Evolutionary conservation across 805 yeast genomes (phyloP).

Genomic region (Candida dajiaensis): DNA sequence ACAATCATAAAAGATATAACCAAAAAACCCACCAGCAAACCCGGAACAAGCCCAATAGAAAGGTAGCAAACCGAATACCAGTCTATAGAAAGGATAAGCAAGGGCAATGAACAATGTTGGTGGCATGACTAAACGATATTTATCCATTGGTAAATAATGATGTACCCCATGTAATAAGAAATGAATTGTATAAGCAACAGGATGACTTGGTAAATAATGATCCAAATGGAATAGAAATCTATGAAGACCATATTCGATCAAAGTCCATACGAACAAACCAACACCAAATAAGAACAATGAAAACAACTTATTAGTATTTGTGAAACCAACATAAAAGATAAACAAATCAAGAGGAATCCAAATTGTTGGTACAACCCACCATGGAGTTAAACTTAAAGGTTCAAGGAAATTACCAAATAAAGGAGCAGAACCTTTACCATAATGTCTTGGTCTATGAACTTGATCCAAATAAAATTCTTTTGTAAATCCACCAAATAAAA

Average conservation of each 20-base stretch:
- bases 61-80: conserved; percentile 75
- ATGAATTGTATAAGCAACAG: conserved; percentile 70
- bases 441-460: conserved; percentile 96
- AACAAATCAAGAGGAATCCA: conserved; percentile 83
- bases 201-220: conserved; percentile 75
- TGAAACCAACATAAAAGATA: conserved; percentile 54
- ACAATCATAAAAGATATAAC: conserved; percentile 86
- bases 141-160: conserved; percentile 97
- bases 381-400: conserved; percentile 85
- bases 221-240: conserved; percentile 94
- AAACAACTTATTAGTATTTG: conserved; percentile 35
- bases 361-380: conserved; percentile 84
- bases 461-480: conserved; percentile 93
- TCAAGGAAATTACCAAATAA: conserved; percentile 92
- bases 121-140: conserved; percentile 89
- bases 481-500: conserved; percentile 65
- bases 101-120: conserved; percentile 75
- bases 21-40: conserved; percentile 93
- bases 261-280: conserved; percentile 92
- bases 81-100: conserved; percentile 72
- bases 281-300: conserved; percentile 57
- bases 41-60: conserved; percentile 83
- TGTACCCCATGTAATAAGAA: conserved; percentile 94
- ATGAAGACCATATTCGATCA: conserved; percentile 82
- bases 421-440: conserved; percentile 95